Evolutionary conservation across 1,284 basidiomycete species (phyloP).

Genomic region (Fistulina hepatica): DNA sequence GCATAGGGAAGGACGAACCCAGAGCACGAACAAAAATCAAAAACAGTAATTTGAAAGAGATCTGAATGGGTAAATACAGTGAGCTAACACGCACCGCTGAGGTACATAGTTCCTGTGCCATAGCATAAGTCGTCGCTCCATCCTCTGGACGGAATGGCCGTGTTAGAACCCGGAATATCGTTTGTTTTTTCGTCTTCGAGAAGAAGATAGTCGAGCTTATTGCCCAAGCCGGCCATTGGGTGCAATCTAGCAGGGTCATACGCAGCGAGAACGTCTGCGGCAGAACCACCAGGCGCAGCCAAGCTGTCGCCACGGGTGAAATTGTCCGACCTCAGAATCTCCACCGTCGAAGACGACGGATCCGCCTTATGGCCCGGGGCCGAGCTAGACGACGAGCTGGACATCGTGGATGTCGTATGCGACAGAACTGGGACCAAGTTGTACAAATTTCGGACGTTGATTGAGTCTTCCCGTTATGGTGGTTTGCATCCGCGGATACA

Average conservation of each 20-base stretch:
- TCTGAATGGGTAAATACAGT: too few relatives aligned
- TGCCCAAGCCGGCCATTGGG: slow-evolving; percentile 79
- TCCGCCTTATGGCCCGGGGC: slow-evolving; percentile 31
- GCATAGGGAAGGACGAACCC: slow-evolving; percentile 31
- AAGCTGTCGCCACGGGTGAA: slow-evolving; percentile 37
- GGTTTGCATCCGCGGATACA: too few relatives aligned
- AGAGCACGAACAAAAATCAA: slow-evolving; percentile 32
- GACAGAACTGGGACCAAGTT: too few relatives aligned
- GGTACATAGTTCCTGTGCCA: slow-evolving; percentile 98
- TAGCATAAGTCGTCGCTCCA: slow-evolving; percentile 99
- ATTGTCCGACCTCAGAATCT: slow-evolving; percentile 42
- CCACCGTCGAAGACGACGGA: slow-evolving; percentile 36
- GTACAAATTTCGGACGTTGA: too few relatives aligned
- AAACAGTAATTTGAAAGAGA: slow-evolving; percentile 53
- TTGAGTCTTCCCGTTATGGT: too few relatives aligned
- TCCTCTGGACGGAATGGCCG: slow-evolving; percentile 85
- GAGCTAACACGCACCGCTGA: slow-evolving; percentile 76
- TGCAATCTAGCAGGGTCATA: slow-evolving; percentile 88
- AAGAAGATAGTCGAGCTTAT: slow-evolving; percentile 85
- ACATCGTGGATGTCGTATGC: slow-evolving; percentile 16
- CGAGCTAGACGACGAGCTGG: slow-evolving; percentile 21
- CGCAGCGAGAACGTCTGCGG: slow-evolving; percentile 74
- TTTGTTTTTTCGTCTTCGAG: slow-evolving; percentile 90
- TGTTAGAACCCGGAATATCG: slow-evolving; percentile 75
- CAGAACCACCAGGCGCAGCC: slow-evolving; percentile 43